Conservation (phyloP, 306 rosid genomes). For the Pyrus pyrifolia region DNA sequence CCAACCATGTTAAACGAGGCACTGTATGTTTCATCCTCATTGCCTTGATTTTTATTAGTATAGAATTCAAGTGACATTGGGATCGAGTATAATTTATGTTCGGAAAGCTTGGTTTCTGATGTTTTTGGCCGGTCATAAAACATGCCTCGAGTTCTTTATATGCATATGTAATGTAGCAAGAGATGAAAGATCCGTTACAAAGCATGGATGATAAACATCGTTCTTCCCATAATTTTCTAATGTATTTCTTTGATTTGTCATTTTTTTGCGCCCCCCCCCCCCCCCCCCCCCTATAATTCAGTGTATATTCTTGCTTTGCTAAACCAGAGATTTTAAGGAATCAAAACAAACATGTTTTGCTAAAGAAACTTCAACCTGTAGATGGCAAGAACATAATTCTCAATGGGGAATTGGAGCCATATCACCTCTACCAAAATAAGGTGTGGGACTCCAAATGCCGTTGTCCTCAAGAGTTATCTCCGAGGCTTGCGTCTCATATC, state of each 20-base stretch:
- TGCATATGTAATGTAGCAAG: background rate
- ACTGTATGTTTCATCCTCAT: background rate
- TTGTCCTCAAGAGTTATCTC: slow-evolving; percentile 29
- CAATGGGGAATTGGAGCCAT: slow-evolving; percentile 51
- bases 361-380: too few relatives aligned
- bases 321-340: too few relatives aligned
- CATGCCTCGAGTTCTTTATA: background rate
- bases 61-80: background rate
- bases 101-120: background rate
- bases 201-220: background rate
- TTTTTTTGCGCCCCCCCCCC: too few relatives aligned
- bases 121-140: background rate
- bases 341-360: too few relatives aligned
- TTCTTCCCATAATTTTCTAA: background rate
- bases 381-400: background rate
- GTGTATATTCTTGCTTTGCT: too few relatives aligned
- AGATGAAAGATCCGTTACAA: background rate
- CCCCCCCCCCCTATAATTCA: too few relatives aligned
- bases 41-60: background rate
- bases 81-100: background rate
- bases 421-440: slow-evolving; percentile 27
- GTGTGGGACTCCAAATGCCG: slow-evolving; percentile 38
- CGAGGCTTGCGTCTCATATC: background rate
- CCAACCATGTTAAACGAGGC: background rate
- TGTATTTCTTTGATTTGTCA: background rate